Conservation (phyloP, 129 eudicot genomes). For the Rutidosis leptorrhynchoides region DNA sequence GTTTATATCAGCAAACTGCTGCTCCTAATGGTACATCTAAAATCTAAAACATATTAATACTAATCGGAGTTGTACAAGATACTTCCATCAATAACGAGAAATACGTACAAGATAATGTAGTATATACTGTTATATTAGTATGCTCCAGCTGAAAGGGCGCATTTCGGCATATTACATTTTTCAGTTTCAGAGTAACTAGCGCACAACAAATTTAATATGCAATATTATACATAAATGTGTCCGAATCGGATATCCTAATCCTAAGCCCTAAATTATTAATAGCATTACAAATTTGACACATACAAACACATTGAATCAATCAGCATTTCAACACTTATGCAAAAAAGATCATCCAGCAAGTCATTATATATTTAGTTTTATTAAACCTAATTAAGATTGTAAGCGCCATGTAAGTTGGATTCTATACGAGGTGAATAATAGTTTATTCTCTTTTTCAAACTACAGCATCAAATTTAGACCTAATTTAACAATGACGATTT, state of each 20-base stretch:
- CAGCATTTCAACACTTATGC: neutral
- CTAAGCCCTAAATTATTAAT: neutral
- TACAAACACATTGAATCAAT: neutral
- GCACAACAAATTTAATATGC: neutral
- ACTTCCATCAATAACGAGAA: neutral
- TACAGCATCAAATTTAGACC: neutral
- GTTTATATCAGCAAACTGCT: neutral
- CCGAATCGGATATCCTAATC: neutral
- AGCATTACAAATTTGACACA: neutral
- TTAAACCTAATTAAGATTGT: slow-evolving; percentile 2
- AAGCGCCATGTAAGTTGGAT: neutral
- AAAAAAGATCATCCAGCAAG: neutral
- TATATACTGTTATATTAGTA: neutral
- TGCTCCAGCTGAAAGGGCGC: neutral
- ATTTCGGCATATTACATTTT: neutral
- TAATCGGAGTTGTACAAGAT: neutral
- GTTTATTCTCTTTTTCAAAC: slow-evolving; percentile 2
- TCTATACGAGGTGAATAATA: neutral
- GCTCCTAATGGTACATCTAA: neutral
- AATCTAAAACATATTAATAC: neutral
- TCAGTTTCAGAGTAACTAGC: neutral
- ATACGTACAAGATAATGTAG: neutral
- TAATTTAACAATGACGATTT: slow-evolving; percentile 1
- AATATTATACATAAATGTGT: neutral
- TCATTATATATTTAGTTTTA: neutral